These are phyloP conservation scores for Monascus purpureus DNA, from an alignment of 495 filamentous ascomycete species.

Conservation along the genomic window DNA sequence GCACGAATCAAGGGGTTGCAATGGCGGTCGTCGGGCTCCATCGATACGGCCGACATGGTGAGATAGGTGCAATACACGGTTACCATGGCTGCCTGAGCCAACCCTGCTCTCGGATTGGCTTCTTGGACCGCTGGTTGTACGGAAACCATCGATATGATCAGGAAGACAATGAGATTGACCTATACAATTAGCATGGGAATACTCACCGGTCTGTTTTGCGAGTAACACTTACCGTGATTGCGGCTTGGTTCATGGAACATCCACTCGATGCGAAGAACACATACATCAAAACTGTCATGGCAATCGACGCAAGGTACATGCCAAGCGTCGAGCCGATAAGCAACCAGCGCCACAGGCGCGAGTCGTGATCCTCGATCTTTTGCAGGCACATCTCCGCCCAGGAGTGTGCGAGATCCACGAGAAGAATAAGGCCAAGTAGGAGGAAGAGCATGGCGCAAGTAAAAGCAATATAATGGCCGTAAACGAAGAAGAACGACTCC, in stretches of 20 bases:
- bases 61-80: slow-evolving; percentile 97
- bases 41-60: slow-evolving; percentile 94
- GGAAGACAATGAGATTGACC: slow-evolving; percentile 76
- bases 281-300: slow-evolving; percentile 94
- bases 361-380: slow-evolving; percentile 85
- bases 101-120: slow-evolving; percentile 80
- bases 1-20: slow-evolving; percentile 92
- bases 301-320: slow-evolving; percentile 83
- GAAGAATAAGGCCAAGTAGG: slow-evolving; percentile 75
- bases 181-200: slow-evolving; percentile 12
- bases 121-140: slow-evolving; percentile 86
- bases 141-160: slow-evolving; percentile 69
- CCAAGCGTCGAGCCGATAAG: slow-evolving; percentile 83
- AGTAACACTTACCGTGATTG: slow-evolving; percentile 39
- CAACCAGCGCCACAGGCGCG: slow-evolving; percentile 65
- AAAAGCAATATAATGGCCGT: slow-evolving; percentile 88
- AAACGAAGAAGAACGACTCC: slow-evolving; percentile 86
- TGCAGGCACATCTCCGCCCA: slow-evolving; percentile 93
- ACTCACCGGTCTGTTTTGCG: not conserved
- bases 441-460: slow-evolving; percentile 87
- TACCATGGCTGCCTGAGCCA: slow-evolving; percentile 95
- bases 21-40: slow-evolving; percentile 90
- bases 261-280: slow-evolving; percentile 78
- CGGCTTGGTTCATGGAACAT: slow-evolving; percentile 89
- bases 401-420: slow-evolving; percentile 93